phyloP scores from a whole-genome alignment of 2,329 filamentous ascomycete species.

The Paecilomyces niveus region DNA sequence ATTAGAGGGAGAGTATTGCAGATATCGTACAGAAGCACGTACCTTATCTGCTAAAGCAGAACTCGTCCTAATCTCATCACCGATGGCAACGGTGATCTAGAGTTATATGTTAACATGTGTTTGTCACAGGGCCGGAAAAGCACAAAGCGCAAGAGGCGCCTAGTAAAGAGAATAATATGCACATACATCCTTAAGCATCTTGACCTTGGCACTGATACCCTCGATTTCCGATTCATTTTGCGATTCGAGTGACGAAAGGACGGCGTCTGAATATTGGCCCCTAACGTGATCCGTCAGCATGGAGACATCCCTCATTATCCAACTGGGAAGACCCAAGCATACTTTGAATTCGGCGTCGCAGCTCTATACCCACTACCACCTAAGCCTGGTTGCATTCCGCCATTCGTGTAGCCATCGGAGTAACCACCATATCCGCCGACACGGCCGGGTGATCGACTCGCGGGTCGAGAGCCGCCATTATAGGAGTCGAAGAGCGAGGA shows the following conservation, averaged over 20 bases:
- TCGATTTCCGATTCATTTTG: conserved; percentile 89
- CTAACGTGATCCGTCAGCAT: conserved; percentile 33
- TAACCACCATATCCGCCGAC: conserved; percentile 48
- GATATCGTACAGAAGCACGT: not conserved
- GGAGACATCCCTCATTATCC: not conserved
- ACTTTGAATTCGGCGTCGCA: conserved; percentile 67
- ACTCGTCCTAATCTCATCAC: conserved; percentile 88
- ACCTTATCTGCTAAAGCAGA: conserved; percentile 73
- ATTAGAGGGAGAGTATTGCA: not conserved
- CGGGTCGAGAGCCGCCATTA: conserved; percentile 42
- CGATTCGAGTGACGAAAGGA: conserved; percentile 86
- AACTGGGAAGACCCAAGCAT: conserved; percentile 16
- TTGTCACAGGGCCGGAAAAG: not conserved
- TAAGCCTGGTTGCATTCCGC: conserved; percentile 15
- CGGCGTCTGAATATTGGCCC: conserved; percentile 87
- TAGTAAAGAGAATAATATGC: not conserved
- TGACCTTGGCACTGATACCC: conserved; percentile 85
- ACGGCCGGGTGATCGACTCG: conserved; percentile 32
- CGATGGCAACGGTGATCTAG: conserved; percentile 85
- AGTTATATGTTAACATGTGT: conserved; percentile 28
- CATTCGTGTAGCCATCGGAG: conserved; percentile 7
- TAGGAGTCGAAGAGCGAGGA: conserved; percentile 72
- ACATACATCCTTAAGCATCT: conserved; percentile 78
- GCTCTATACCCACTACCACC: conserved; percentile 40
- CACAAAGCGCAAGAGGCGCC: not conserved